A percentile compares a stretch with the other conserved stretches of the same genome.
Evolutionary conservation across 2,329 filamentous ascomycete species (phyloP).

Genomic region (Fusarium robinianum): DNA sequence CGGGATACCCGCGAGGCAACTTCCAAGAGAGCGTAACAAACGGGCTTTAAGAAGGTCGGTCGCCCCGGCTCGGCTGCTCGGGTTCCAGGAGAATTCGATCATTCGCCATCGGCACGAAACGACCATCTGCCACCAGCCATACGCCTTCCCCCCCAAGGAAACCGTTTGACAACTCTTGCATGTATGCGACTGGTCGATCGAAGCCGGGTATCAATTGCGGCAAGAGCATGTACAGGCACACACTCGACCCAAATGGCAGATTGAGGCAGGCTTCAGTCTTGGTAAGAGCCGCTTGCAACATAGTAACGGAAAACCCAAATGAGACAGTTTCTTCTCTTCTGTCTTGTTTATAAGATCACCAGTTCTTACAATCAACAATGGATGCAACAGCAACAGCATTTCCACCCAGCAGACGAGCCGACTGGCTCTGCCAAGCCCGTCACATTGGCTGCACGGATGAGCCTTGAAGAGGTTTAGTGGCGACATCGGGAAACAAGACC

Average conservation of each 20-base stretch:
- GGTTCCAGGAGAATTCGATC: not conserved
- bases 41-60: not conserved
- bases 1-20: too few species aligned
- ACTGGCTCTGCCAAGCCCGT: too few species aligned
- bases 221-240: not conserved
- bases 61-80: conserved; percentile 7
- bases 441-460: too few species aligned
- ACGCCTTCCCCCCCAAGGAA: conserved; percentile 10
- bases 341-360: not conserved
- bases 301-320: not conserved
- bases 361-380: not conserved
- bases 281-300: not conserved
- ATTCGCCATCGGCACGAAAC: not conserved
- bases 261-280: not conserved
- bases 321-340: not conserved
- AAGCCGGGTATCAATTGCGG: not conserved
- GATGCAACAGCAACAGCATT: too few species aligned
- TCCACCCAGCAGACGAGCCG: too few species aligned
- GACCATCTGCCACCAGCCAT: not conserved
- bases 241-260: not conserved
- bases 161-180: conserved; percentile 15
- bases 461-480: not conserved
- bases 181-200: not conserved
- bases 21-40: too few species aligned
- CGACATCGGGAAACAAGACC: not conserved